Evolutionary conservation across 2,329 filamentous ascomycete genomes (phyloP), one percentile per base, ranked within the genome.

Genomic region (Acarospora socialis): DNA sequence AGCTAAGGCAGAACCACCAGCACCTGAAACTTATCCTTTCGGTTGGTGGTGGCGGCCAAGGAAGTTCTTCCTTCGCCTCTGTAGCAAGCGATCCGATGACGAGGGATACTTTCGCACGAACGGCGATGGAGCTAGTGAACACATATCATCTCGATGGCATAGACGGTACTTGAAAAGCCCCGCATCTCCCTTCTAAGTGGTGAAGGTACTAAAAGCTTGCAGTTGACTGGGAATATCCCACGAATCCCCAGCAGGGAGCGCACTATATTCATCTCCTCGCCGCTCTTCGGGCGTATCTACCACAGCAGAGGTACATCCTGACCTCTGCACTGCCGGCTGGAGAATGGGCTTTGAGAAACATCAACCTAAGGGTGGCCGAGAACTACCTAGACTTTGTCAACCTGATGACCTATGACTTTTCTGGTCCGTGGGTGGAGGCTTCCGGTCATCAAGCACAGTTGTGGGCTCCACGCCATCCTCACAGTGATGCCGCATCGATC

Each of bases 201-300:
- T 13, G 17, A 28, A 18, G 33, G 35, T 9, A 42, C 34, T 38
- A 26, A 40, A 23, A 20, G 22, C 18, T 23, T 7, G 3, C 37
- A 87, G 81, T 90, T 50, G 76, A 80, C 46, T 90, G 81, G 81
- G 75, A 83, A 50, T 79, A 82, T 44, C 81, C 81, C 2, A 65
- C 66, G 33, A 65, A 78, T 48, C 50, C 62, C 2, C 61, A 72
- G 32, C 70, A 86, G 53, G 80, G 79, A 15, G 59, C 65, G 39
- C 68, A 84, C 51, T 86, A 83, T 48, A 55, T 84, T 26, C 63
- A 68, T 12, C 65, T 90, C 16, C 64, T 87, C 18, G 69, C 72
- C 7, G 62, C 69, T 12, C 58, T 82, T 31, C 75, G 81, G 36
- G 57, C 71, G 35, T 66, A 73, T 34, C 63, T 87, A n/a, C 74